A percentile compares a stretch with the other conserved stretches of the same genome.
Evolutionary conservation across 1,284 basidiomycete species (phyloP).

Genomic region (Tranzscheliella williamsii): DNA sequence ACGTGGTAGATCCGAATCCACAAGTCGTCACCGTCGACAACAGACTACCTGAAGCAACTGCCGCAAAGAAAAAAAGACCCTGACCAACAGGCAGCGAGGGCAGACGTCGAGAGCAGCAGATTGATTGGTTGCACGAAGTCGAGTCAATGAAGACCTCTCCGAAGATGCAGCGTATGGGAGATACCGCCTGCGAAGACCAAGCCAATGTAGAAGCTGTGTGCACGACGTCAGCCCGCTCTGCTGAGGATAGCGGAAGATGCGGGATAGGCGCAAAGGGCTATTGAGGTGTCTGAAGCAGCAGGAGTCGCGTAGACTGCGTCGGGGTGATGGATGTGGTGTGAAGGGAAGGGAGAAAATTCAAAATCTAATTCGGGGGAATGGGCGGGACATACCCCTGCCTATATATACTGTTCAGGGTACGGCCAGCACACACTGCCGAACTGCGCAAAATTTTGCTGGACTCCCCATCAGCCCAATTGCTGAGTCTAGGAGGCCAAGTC

Average conservation of each 20-base stretch:
- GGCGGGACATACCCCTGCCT: conserved; percentile 4
- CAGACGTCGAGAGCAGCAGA: conserved; percentile 12
- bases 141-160: conserved; percentile 33
- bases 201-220: not conserved
- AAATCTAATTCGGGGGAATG: conserved; percentile 18
- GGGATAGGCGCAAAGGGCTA: conserved; percentile 5
- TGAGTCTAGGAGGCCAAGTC: too few relatives aligned
- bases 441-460: too few relatives aligned
- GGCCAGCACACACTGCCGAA: too few relatives aligned
- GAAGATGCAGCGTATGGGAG: conserved; percentile 1
- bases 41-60: not conserved
- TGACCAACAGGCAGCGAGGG: not conserved
- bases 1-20: not conserved
- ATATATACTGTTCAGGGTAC: conserved; percentile 28
- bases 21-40: not conserved
- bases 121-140: conserved; percentile 14
- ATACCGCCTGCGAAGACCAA: not conserved
- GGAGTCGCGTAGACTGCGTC: conserved; percentile 36
- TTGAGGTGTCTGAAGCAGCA: conserved; percentile 17
- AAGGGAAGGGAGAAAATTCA: conserved; percentile 30
- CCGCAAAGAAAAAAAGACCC: not conserved
- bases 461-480: too few relatives aligned
- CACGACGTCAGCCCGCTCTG: not conserved
- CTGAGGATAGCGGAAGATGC: conserved; percentile 7
- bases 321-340: conserved; percentile 38